Evolutionary conservation across 2,329 filamentous ascomycete genomes (phyloP).

Genomic region (Sphaceloma murrayae): DNA sequence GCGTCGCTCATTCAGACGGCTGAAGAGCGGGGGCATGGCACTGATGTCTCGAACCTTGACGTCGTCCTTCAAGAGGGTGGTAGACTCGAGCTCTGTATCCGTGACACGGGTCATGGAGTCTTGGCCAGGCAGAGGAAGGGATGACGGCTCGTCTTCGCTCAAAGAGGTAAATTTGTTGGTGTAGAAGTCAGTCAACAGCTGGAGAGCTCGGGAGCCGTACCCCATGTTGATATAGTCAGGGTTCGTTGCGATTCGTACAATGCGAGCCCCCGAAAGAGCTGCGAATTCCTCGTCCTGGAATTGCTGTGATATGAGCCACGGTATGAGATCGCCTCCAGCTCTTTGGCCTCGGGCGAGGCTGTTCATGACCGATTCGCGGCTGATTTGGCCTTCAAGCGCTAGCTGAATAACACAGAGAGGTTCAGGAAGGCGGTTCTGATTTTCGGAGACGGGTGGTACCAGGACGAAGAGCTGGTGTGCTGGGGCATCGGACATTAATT

Average conservation of each 20-base stretch:
- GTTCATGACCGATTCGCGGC: constrained; percentile 81
- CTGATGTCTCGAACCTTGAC: constrained; percentile 83
- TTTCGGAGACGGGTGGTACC: constrained; percentile 72
- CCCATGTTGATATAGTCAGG: constrained; percentile 89
- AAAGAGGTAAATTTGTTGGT: constrained; percentile 84
- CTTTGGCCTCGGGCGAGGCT: constrained; percentile 80
- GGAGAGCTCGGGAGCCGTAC: constrained; percentile 80
- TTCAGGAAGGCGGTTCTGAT: constrained; percentile 71
- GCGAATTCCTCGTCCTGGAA: constrained; percentile 98
- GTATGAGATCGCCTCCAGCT: constrained; percentile 86
- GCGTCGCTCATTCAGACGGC: constrained; percentile 73
- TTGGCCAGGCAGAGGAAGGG: constrained; percentile 34
- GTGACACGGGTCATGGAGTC: constrained; percentile 63
- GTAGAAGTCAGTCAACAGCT: constrained; percentile 85
- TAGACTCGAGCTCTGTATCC: constrained; percentile 67
- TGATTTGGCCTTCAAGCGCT: constrained; percentile 88
- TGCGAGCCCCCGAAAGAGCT: constrained; percentile 76
- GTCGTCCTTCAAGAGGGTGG: constrained; percentile 72
- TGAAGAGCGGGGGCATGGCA: constrained; percentile 87
- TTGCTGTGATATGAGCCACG: constrained; percentile 94
- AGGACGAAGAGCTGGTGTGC: constrained; percentile 94
- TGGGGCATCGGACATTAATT: constrained; percentile 94
- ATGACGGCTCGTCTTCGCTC: constrained; percentile 55
- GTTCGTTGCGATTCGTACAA: constrained; percentile 93
- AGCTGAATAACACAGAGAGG: constrained; percentile 93